These are phyloP conservation scores for Nevesoporus exiguus DNA, from an alignment of 768 basidiomycete species.

Conservation along the genomic window DNA sequence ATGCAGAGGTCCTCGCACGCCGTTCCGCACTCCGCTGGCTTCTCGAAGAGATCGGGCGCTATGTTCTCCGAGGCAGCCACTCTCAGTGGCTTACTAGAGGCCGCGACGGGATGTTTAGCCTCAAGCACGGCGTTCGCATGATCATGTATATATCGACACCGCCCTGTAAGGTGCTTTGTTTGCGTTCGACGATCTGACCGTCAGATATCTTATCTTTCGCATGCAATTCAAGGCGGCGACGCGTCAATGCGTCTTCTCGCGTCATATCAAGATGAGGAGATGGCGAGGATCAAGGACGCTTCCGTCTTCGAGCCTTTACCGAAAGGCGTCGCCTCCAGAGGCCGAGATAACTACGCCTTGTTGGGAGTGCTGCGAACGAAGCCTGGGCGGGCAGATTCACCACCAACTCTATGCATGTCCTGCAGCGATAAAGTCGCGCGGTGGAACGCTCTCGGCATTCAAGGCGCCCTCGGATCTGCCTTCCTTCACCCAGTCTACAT, in stretches of 20 bases:
- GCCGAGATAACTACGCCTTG: slow-evolving; percentile 74
- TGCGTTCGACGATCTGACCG: slow-evolving; percentile 41
- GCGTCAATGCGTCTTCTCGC: slow-evolving; percentile 82
- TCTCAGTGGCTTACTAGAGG: slow-evolving; percentile 51
- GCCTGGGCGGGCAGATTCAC: slow-evolving; percentile 88
- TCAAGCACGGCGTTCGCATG: slow-evolving; percentile 48
- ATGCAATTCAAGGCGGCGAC: slow-evolving; percentile 71
- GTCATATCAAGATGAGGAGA: slow-evolving; percentile 63
- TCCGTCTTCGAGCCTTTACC: slow-evolving; percentile 34
- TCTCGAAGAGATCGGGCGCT: slow-evolving; percentile 56
- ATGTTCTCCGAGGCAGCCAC: slow-evolving; percentile 16
- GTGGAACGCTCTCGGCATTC: slow-evolving; percentile 83
- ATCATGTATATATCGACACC: slow-evolving; percentile 76
- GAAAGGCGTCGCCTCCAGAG: slow-evolving; percentile 51
- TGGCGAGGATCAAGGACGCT: slow-evolving; percentile 66
- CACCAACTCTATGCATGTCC: slow-evolving; percentile 79
- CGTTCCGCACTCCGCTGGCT: slow-evolving; percentile 78
- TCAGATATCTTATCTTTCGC: background rate
- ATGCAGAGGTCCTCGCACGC: slow-evolving; percentile 90
- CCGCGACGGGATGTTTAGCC: slow-evolving; percentile 39
- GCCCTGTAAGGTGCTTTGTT: slow-evolving; percentile 47
- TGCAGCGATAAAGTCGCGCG: slow-evolving; percentile 93
- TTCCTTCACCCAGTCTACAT: slow-evolving; percentile 65
- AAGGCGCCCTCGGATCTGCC: slow-evolving; percentile 69
- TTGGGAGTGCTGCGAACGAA: slow-evolving; percentile 86